A percentile compares a stretch with the other conserved stretches of the same genome.
Conservation (phyloP, 306 rosid species). For the Macrotyloma uniflorum region DNA sequence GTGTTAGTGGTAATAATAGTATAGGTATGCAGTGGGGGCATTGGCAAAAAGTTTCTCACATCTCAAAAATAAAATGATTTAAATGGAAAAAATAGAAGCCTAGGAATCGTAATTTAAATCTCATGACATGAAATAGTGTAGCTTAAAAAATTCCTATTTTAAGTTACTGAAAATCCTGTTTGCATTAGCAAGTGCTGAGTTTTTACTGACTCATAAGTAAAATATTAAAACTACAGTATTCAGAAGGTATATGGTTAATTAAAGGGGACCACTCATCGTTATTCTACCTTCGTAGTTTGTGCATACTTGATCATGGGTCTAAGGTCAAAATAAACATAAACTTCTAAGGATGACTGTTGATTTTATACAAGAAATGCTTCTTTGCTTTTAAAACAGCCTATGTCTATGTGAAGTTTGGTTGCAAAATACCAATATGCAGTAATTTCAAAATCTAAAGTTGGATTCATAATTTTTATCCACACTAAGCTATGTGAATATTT, state of each 20-base stretch:
- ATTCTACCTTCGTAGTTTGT: not conserved
- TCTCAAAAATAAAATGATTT: slow-evolving; percentile 10
- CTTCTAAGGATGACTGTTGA: slow-evolving; percentile 2
- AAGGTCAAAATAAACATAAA: slow-evolving; percentile 11
- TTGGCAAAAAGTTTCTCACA: not conserved
- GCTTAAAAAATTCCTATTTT: not conserved
- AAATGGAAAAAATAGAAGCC: not conserved
- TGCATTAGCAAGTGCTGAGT: not conserved
- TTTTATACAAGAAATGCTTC: not conserved
- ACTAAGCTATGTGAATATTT: not conserved
- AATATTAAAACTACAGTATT: not conserved
- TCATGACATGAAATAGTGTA: not conserved
- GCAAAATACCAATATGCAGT: not conserved
- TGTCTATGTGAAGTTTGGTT: not conserved
- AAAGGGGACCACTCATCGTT: not conserved
- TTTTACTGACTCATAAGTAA: slow-evolving; percentile 2
- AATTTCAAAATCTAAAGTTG: slow-evolving; percentile 3
- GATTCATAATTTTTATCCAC: not conserved
- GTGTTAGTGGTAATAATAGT: not conserved
- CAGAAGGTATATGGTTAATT: slow-evolving; percentile 8
- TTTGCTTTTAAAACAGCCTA: not conserved
- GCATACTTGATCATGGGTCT: not conserved
- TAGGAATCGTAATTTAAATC: not conserved
- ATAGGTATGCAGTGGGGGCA: not conserved
- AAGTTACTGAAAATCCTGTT: not conserved